phyloP scores from a whole-genome alignment of 441 rosid genomes.

The Gossypium trilobum region DNA sequence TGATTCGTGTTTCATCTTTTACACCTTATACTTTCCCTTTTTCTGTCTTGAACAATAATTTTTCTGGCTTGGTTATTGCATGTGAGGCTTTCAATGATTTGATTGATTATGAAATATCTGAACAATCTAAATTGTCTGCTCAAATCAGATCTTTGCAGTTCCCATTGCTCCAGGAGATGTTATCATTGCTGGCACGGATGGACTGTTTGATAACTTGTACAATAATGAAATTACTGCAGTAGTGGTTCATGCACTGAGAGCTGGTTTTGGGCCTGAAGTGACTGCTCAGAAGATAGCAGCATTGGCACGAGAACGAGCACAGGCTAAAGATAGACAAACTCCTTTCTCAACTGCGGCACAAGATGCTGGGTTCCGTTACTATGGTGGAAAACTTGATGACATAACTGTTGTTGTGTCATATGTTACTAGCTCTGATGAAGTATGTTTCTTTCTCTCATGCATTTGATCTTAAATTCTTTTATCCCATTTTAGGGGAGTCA shows the following conservation, averaged over 20 bases:
- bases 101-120: slow-evolving; percentile 19
- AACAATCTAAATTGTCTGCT: neutral
- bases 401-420: slow-evolving; percentile 92
- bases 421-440: slow-evolving; percentile 34
- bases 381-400: slow-evolving; percentile 95
- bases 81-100: neutral
- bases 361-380: slow-evolving; percentile 84
- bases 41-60: neutral
- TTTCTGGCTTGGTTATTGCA: neutral
- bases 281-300: slow-evolving; percentile 97
- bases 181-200: slow-evolving; percentile 88
- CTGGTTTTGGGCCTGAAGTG: slow-evolving; percentile 68
- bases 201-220: slow-evolving; percentile 84
- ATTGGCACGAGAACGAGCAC: slow-evolving; percentile 77
- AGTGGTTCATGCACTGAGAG: slow-evolving; percentile 70
- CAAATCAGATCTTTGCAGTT: slow-evolving; percentile 57
- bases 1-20: neutral
- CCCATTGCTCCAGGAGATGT: slow-evolving; percentile 78
- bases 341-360: slow-evolving; percentile 95
- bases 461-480: neutral
- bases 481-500: neutral
- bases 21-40: neutral
- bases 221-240: slow-evolving; percentile 81
- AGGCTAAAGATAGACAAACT: slow-evolving; percentile 66
- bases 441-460: slow-evolving; percentile 2